phyloP scores from a whole-genome alignment of 345 rosid genomes.

The Gossypium mustelinum region DNA sequence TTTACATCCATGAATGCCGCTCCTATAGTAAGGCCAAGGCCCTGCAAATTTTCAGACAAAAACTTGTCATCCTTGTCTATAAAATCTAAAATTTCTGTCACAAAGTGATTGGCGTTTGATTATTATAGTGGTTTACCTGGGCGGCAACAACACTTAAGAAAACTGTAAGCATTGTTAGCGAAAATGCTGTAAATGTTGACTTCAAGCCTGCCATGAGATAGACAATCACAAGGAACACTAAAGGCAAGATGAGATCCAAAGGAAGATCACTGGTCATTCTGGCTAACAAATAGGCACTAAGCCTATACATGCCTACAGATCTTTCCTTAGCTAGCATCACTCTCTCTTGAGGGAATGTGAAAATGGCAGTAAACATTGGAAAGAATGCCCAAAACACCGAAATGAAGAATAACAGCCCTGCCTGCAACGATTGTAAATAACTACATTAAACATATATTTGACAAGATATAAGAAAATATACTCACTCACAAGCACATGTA shows the following conservation, averaged over 20 bases:
- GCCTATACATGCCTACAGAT: conserved; percentile 35
- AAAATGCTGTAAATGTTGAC: conserved; percentile 20
- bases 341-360: conserved; percentile 37
- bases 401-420: conserved; percentile 33
- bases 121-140: conserved; percentile 14
- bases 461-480: background rate
- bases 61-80: background rate
- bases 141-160: conserved; percentile 27
- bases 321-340: conserved; percentile 35
- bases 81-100: background rate
- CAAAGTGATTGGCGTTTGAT: background rate
- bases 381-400: conserved; percentile 36
- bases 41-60: conserved; percentile 18
- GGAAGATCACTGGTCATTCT: conserved; percentile 29
- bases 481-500: background rate
- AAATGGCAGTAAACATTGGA: conserved; percentile 31
- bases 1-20: conserved; percentile 36
- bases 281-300: conserved; percentile 31
- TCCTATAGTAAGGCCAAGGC: conserved; percentile 33
- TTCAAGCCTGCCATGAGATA: conserved; percentile 31
- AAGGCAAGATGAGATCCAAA: conserved; percentile 30
- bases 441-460: background rate
- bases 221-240: conserved; percentile 23
- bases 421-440: conserved; percentile 19
- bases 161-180: conserved; percentile 26